These are phyloP conservation scores for Hypoxylon sp. DNA, from an alignment of 2,329 filamentous ascomycete species.

Conservation along the genomic window DNA sequence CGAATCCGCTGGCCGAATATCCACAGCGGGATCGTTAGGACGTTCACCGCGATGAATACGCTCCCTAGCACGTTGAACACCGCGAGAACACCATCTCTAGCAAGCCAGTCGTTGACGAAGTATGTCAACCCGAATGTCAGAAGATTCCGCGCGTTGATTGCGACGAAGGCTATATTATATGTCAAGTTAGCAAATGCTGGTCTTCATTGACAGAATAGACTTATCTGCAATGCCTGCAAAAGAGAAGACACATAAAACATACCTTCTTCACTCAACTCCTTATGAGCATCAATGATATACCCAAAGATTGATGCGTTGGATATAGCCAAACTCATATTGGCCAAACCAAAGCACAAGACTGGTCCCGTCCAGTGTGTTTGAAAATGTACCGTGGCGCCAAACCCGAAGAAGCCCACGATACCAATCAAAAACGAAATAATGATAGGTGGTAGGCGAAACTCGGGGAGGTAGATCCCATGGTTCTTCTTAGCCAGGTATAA, in stretches of 20 bases:
- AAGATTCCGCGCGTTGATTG: conserved; percentile 62
- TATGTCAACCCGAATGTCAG: conserved; percentile 61
- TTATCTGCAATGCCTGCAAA: too few relatives aligned
- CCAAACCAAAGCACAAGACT: conserved; percentile 61
- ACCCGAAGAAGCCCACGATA: conserved; percentile 60
- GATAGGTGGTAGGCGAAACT: conserved; percentile 60
- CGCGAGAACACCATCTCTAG: conserved; percentile 51
- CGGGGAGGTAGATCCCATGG: conserved; percentile 65
- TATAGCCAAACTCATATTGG: conserved; percentile 61
- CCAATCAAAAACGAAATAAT: conserved; percentile 56
- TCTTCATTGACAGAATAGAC: background rate
- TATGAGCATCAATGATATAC: conserved; percentile 63
- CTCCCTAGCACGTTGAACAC: conserved; percentile 55
- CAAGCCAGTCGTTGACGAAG: conserved; percentile 57
- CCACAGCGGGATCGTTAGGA: conserved; percentile 62
- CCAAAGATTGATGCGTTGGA: conserved; percentile 62
- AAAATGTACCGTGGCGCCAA: conserved; percentile 58
- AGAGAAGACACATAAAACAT: conserved; percentile 5
- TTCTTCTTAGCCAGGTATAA: conserved; percentile 61
- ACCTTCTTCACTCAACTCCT: conserved; percentile 58
- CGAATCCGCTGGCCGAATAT: conserved; percentile 61
- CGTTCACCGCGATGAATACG: conserved; percentile 58
- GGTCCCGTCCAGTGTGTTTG: conserved; percentile 62
- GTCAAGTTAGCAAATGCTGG: conserved; percentile 9
- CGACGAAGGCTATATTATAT: conserved; percentile 58